Evolutionary conservation across 225 moss, liverwort and hornwort genomes (phyloP).

Genomic region (Asterella californica): DNA sequence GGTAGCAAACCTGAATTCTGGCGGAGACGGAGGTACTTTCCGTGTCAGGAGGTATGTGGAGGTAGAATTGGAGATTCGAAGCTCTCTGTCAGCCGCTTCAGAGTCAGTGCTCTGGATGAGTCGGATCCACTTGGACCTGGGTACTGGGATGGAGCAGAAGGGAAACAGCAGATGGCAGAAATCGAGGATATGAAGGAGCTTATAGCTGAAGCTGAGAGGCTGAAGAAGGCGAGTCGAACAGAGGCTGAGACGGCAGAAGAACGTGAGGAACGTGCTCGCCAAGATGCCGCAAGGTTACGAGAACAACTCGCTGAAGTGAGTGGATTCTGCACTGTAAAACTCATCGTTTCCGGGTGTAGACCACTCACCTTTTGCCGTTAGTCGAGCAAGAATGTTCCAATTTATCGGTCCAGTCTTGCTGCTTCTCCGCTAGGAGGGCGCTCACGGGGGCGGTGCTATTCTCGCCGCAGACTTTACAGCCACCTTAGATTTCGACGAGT

Average conservation of each 20-base stretch:
- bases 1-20: neutral
- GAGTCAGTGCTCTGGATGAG: constrained; percentile 5
- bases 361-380: neutral
- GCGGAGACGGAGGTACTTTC: neutral
- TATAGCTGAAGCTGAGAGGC: constrained; percentile 68
- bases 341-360: no score
- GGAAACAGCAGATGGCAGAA: constrained; percentile 45
- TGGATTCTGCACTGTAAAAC: no score
- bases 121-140: constrained; percentile 31
- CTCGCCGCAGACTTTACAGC: no score
- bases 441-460: no score
- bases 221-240: constrained; percentile 41
- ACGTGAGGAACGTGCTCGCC: constrained; percentile 60
- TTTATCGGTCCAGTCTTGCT: no score
- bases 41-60: neutral
- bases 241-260: constrained; percentile 37
- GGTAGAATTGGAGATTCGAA: neutral
- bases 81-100: neutral
- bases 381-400: neutral
- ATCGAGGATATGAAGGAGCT: constrained; percentile 53
- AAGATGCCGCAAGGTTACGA: constrained; percentile 59
- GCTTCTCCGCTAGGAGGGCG: no score
- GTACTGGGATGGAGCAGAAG: constrained; percentile 57
- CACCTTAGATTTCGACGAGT: no score
- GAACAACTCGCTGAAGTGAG: constrained; percentile 89